These are phyloP conservation scores for Tylopilus cervinicoccineus DNA, from an alignment of 768 basidiomycete species.

Conservation along the genomic window DNA sequence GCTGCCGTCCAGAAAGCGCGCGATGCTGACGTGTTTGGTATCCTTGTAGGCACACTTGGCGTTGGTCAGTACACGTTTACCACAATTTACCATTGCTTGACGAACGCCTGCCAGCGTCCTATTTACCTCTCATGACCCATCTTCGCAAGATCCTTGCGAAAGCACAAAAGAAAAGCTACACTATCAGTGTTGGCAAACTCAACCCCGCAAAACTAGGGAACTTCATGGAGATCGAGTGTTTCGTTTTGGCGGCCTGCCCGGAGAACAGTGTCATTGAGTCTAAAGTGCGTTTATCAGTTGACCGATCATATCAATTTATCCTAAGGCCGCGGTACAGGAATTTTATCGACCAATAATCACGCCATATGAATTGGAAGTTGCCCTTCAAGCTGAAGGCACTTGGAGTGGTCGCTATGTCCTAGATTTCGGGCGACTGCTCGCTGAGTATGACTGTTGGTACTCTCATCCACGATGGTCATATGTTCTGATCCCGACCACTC, in stretches of 20 bases:
- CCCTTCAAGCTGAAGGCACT: slow-evolving; percentile 61
- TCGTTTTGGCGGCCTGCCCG: slow-evolving; percentile 90
- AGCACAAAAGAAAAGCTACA: slow-evolving; percentile 86
- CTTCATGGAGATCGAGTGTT: slow-evolving; percentile 95
- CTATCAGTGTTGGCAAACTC: slow-evolving; percentile 90
- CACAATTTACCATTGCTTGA: background rate
- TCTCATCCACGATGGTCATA: background rate
- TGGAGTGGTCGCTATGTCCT: slow-evolving; percentile 81
- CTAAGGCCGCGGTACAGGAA: slow-evolving; percentile 48
- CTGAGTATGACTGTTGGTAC: slow-evolving; percentile 26
- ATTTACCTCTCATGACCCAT: slow-evolving; percentile 79
- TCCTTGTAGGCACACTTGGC: slow-evolving; percentile 91
- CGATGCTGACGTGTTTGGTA: slow-evolving; percentile 92
- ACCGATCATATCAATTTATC: background rate
- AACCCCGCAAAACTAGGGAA: slow-evolving; percentile 95
- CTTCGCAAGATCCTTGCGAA: slow-evolving; percentile 66
- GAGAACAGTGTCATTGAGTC: slow-evolving; percentile 84
- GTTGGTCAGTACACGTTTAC: slow-evolving; percentile 50
- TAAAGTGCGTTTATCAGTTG: slow-evolving; percentile 40
- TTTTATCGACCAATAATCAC: slow-evolving; percentile 90
- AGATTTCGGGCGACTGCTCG: slow-evolving; percentile 63
- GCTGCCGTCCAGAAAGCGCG: slow-evolving; percentile 82
- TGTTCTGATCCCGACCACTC: background rate
- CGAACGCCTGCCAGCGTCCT: slow-evolving; percentile 52
- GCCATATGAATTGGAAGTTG: slow-evolving; percentile 85